Conservation (phyloP, 2,329 filamentous ascomycete genomes). For the Alternaria sp. region DNA sequence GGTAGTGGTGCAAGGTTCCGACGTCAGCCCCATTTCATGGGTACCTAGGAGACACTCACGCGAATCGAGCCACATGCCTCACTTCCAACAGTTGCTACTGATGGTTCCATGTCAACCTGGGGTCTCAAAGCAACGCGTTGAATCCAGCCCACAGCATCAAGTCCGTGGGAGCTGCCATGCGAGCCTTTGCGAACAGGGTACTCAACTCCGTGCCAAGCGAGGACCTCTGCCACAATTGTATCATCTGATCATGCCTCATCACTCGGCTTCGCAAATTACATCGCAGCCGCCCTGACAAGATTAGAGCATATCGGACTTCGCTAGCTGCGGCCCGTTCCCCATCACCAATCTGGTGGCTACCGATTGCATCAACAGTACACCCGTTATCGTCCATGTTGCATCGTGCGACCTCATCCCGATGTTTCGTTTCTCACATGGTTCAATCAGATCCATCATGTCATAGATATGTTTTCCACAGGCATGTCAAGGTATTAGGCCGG, state of each 20-base stretch:
- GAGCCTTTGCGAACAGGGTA: background rate
- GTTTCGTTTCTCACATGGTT: background rate
- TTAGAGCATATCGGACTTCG: slow-evolving; percentile 22
- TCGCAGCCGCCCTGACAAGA: background rate
- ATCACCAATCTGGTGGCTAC: slow-evolving; percentile 8
- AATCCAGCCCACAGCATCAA: background rate
- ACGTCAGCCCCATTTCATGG: too few relatives aligned
- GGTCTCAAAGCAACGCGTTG: background rate
- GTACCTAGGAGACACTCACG: too few relatives aligned
- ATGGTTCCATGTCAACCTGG: background rate
- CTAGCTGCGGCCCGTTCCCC: slow-evolving; percentile 13
- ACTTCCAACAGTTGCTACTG: too few relatives aligned
- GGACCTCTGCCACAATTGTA: background rate
- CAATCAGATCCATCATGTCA: background rate
- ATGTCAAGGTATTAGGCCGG: background rate
- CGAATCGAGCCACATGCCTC: too few relatives aligned
- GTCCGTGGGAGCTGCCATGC: background rate
- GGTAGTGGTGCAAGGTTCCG: background rate
- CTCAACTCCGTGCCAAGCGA: background rate
- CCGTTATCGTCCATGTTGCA: background rate
- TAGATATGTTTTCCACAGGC: background rate
- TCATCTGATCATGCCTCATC: background rate
- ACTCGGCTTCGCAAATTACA: background rate
- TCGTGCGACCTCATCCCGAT: background rate
- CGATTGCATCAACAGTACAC: background rate